Evolutionary conservation across 129 eudicot species (phyloP), one percentile per base, ranked within the genome.

Genomic region (Chrysanthemum seticuspe): DNA sequence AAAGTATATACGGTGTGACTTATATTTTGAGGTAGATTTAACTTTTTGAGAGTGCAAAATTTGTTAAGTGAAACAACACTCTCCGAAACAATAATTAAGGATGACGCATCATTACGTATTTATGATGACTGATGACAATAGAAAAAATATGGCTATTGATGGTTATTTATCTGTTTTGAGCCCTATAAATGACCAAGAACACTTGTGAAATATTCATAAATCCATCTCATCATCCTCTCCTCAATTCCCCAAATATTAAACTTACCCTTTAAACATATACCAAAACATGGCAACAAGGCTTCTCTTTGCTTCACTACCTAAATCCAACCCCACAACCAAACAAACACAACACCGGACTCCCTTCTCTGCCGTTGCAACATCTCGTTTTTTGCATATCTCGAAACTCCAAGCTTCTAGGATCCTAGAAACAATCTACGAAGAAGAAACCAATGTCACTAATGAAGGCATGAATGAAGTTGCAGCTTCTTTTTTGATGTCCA

Each of bases 211-310:
- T 54, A 59, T 50, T 69, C 70, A 68, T 55, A 34, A 18, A 60
- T 54, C 51, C 50, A 14, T 29, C 53, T 5, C 62, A 50, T 73
- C 51, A 44, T 62, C 29, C 12, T 45, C 79, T 25, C 21, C 48
- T 36, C 6, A 31, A 23, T 23, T 23, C 25, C 25, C 25, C 29
- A 29, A 0, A 13, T 15, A 68, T 29, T 40, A 50, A 31, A 65
- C 19, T 64, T 4, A 54, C 15, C 5, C 15, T 14, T 15, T n/a
- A 13, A 71, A 18, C 58, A 57, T 12, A 13, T 13, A 59, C 50
- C 23, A 58, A 47, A 5, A 12, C 60, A 78, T 78, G 77, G 82
- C 77, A 64, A 71, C 82, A 78, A 64, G 82, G 36, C 53, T 78
- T 23, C 40, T 64, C 47, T 78, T 78, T 13, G 73, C 67, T 65